Conservation (phyloP, 805 yeast genomes). For the Yarrowia alimentaria region DNA sequence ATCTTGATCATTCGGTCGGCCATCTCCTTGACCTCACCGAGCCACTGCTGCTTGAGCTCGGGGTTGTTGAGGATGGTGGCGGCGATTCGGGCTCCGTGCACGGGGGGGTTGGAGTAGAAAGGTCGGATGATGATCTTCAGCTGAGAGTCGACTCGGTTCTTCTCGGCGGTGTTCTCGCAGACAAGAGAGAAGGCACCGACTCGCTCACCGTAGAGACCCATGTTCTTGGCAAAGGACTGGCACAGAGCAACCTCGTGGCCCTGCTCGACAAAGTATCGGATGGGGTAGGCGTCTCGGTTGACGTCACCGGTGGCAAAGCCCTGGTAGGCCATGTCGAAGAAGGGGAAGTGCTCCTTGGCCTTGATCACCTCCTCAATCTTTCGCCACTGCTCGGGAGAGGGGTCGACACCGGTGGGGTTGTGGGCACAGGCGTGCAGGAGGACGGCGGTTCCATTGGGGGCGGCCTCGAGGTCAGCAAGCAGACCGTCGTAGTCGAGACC, state of each 20-base stretch:
- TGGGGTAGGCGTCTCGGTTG: constrained; percentile 79
- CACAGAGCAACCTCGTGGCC: constrained; percentile 68
- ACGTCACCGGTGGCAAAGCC: constrained; percentile 93
- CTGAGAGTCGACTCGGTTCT: constrained; percentile 68
- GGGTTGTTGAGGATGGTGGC: constrained; percentile 66
- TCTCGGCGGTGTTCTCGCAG: constrained; percentile 44
- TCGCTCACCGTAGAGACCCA: constrained; percentile 97
- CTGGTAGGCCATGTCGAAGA: constrained; percentile 95
- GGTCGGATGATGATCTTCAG: constrained; percentile 72
- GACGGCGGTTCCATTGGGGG: constrained; percentile 60
- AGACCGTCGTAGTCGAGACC: constrained; percentile 65
- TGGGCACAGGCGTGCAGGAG: constrained; percentile 95
- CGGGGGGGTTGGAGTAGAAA: constrained; percentile 91
- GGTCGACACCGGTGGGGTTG: constrained; percentile 97
- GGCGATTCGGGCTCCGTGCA: constrained; percentile 92
- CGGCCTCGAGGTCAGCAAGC: constrained; percentile 54
- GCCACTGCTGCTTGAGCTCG: constrained; percentile 76
- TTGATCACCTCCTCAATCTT: constrained; percentile 62
- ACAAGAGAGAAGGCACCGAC: constrained; percentile 88
- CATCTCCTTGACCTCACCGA: constrained; percentile 79
- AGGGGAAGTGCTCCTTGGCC: constrained; percentile 63
- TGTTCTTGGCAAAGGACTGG: constrained; percentile 95
- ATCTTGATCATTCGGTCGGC: constrained; percentile 74
- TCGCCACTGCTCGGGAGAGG: constrained; percentile 78
- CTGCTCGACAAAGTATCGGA: constrained; percentile 52